phyloP scores from a whole-genome alignment of 352 stramenopile species.

The Pythium folliculosum region DNA sequence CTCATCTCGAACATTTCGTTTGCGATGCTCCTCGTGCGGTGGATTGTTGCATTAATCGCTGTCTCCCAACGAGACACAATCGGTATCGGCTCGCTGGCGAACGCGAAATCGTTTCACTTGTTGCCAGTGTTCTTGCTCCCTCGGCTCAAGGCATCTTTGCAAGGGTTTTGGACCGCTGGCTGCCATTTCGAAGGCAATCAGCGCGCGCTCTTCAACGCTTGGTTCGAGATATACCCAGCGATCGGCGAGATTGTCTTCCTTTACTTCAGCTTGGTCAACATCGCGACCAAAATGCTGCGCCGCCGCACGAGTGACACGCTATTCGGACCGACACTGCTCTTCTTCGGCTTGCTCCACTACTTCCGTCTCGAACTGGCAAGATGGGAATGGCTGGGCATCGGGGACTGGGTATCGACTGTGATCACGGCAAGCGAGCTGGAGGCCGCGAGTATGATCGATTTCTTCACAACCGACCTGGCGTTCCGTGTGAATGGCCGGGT shows the following conservation, averaged over 20 bases:
- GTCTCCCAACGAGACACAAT: constrained; percentile 8
- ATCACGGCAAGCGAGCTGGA: constrained; percentile 36
- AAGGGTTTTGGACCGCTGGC: constrained; percentile 42
- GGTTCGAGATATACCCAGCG: constrained; percentile 45
- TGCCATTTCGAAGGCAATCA: constrained; percentile 50
- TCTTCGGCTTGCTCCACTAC: constrained; percentile 42
- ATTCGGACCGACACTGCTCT: constrained; percentile 40
- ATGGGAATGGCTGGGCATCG: constrained; percentile 18
- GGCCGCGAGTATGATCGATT: constrained; percentile 32
- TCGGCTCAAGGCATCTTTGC: constrained; percentile 39
- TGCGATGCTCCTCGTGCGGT: constrained; percentile 30
- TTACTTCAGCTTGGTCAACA: constrained; percentile 32
- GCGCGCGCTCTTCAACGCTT: constrained; percentile 38
- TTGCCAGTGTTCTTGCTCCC: constrained; percentile 36
- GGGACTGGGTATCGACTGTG: constrained; percentile 34
- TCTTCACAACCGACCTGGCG: constrained; percentile 35
- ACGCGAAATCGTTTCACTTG: constrained; percentile 22
- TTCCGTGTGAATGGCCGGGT: constrained; percentile 37
- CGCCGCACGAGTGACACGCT: constrained; percentile 38
- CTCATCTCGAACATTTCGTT: constrained; percentile 40
- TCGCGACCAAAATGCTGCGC: constrained; percentile 42
- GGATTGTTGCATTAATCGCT: constrained; percentile 24
- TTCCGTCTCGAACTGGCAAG: constrained; percentile 27
- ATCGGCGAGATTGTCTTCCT: constrained; percentile 43
- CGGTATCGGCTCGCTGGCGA: constrained; percentile 26